A percentile compares a stretch with the other conserved stretches of the same genome.
Conservation (phyloP, 1,284 basidiomycete genomes). For the Coniferiporia weirii region DNA sequence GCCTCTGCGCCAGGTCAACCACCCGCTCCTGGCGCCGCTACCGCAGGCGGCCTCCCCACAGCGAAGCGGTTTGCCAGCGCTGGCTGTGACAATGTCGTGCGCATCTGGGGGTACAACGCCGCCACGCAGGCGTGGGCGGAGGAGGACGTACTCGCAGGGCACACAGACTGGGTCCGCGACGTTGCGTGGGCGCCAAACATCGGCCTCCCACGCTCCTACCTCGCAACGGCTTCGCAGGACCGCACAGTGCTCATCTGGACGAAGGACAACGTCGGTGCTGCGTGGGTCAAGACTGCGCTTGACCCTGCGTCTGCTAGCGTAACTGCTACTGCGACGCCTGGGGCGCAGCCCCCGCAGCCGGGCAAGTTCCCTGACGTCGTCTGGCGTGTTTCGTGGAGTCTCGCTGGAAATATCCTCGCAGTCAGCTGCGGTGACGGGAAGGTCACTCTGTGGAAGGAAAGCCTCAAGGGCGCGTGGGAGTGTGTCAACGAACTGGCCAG, state of each 20-base stretch:
- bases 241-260: slow-evolving; percentile 95
- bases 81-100: slow-evolving; percentile 94
- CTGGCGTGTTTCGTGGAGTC: slow-evolving; percentile 96
- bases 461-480: slow-evolving; percentile 91
- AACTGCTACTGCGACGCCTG: slow-evolving; percentile 34
- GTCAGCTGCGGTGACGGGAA: slow-evolving; percentile 98
- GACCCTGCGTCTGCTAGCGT: slow-evolving; percentile 63
- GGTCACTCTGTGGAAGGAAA: slow-evolving; percentile 98
- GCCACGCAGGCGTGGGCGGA: slow-evolving; percentile 82
- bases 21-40: slow-evolving; percentile 1
- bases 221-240: slow-evolving; percentile 94
- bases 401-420: slow-evolving; percentile 93
- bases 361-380: slow-evolving; percentile 93
- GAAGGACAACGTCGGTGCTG: slow-evolving; percentile 70
- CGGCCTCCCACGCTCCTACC: slow-evolving; percentile 89
- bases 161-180: slow-evolving; percentile 97
- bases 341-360: slow-evolving; percentile 25
- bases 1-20: slow-evolving; percentile 31
- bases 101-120: slow-evolving; percentile 87
- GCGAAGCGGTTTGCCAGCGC: slow-evolving; percentile 91
- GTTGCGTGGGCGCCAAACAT: slow-evolving; percentile 98
- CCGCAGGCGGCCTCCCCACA: slow-evolving; percentile 29
- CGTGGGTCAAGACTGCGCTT: slow-evolving; percentile 85
- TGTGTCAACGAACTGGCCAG: slow-evolving; percentile 92
- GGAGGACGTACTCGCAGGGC: slow-evolving; percentile 85